Conservation (phyloP, 1,139 yeast genomes). For the Wickerhamiella infanticola region DNA sequence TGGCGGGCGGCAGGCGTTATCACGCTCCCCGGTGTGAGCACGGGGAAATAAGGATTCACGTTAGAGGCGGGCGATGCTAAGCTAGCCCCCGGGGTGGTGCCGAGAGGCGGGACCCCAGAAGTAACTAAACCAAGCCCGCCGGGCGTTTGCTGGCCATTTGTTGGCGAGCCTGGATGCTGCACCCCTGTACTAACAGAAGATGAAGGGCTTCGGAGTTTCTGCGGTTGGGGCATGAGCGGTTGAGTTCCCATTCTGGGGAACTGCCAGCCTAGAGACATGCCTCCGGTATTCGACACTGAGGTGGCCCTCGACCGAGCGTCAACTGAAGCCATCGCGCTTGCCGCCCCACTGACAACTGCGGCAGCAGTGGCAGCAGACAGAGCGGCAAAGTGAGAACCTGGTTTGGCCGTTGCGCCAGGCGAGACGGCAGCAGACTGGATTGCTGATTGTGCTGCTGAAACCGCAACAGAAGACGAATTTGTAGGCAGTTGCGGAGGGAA, state of each 20-base stretch:
- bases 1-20: not conserved
- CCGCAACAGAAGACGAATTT: not conserved
- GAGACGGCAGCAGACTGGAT: not conserved
- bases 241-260: not conserved
- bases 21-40: not conserved
- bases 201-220: not conserved
- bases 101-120: not conserved
- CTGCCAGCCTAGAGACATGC: not conserved
- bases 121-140: too few relatives aligned
- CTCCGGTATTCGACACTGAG: not conserved
- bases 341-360: not conserved
- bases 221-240: not conserved
- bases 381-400: not conserved
- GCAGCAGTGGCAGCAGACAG: not conserved
- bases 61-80: not conserved
- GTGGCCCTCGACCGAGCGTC: slow-evolving; percentile 2
- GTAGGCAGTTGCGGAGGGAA: not conserved
- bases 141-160: too few relatives aligned
- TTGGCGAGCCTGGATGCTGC: too few relatives aligned
- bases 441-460: not conserved
- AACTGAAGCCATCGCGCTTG: not conserved
- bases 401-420: not conserved
- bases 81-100: not conserved
- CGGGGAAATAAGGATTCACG: not conserved
- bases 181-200: not conserved